phyloP scores from a whole-genome alignment of 2,329 filamentous ascomycete genomes.

The Massarina eburnea region DNA sequence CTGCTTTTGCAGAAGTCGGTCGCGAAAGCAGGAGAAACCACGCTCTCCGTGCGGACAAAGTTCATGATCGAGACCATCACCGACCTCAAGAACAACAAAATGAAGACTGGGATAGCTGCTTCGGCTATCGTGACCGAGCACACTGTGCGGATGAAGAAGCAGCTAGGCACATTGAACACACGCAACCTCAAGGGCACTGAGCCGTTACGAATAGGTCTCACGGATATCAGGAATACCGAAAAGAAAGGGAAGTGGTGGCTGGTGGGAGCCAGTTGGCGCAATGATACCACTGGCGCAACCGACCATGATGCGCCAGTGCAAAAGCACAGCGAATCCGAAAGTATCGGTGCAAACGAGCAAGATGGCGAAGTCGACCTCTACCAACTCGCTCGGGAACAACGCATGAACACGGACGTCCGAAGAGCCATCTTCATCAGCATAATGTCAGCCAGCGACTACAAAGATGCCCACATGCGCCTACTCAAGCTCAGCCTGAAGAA shows the following conservation, averaged over 20 bases:
- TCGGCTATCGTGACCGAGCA: conserved; percentile 78
- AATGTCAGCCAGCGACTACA: conserved; percentile 79
- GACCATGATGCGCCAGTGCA: conserved; percentile 31
- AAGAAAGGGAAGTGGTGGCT: conserved; percentile 98
- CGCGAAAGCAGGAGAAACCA: conserved; percentile 65
- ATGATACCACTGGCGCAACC: conserved; percentile 39
- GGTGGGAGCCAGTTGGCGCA: conserved; percentile 86
- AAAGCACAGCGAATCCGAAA: conserved; percentile 25
- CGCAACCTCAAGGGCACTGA: conserved; percentile 72
- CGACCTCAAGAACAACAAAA: conserved; percentile 89
- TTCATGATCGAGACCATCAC: conserved; percentile 98
- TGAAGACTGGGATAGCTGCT: conserved; percentile 72
- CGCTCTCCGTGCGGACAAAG: conserved; percentile 82
- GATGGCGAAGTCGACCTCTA: conserved; percentile 62
- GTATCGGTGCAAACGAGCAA: conserved; percentile 13
- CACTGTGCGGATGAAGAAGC: conserved; percentile 84
- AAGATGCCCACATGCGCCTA: conserved; percentile 79
- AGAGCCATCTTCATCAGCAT: conserved; percentile 92
- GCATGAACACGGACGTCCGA: conserved; percentile 84
- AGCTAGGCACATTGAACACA: conserved; percentile 74
- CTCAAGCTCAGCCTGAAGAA: conserved; percentile 83
- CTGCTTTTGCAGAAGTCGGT: conserved; percentile 74
- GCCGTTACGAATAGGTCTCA: conserved; percentile 77
- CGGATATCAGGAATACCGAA: conserved; percentile 79
- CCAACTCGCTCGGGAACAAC: conserved; percentile 74